Conservation (phyloP, 179 eudicot genomes). For the Patellifolia procumbens region DNA sequence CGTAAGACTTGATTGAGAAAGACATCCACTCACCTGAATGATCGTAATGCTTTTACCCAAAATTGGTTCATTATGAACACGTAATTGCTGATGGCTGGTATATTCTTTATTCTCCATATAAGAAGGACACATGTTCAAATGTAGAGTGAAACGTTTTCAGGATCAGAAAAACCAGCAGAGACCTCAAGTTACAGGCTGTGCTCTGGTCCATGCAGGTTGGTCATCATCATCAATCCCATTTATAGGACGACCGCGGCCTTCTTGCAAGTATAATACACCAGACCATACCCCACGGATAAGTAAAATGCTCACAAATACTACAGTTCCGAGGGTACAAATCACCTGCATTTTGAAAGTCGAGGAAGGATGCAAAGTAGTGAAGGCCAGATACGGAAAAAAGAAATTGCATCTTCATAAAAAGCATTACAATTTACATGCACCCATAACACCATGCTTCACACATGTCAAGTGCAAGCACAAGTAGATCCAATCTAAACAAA, state of each 20-base stretch:
- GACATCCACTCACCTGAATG: neutral
- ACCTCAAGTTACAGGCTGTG: constrained; percentile 60
- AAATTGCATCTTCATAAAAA: neutral
- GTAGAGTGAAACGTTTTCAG: neutral
- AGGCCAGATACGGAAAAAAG: neutral
- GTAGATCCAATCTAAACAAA: neutral
- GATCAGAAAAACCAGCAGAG: neutral
- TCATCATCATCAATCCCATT: constrained; percentile 64
- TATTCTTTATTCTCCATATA: constrained; percentile 4
- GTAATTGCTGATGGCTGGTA: neutral
- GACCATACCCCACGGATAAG: constrained; percentile 94
- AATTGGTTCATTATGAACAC: neutral
- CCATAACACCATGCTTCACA: too few relatives aligned
- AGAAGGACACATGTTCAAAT: neutral
- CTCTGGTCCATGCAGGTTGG: constrained; percentile 57
- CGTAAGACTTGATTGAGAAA: neutral
- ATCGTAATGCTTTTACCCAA: neutral
- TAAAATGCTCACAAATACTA: constrained; percentile 78
- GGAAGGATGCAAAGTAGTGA: neutral
- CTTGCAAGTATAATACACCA: constrained; percentile 74
- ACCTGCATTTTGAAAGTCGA: constrained; percentile 45
- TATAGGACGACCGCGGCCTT: constrained; percentile 43
- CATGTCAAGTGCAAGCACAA: neutral
- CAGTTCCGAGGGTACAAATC: constrained; percentile 85
- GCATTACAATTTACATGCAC: neutral